A percentile compares a stretch with the other conserved stretches of the same genome.
These are phyloP conservation scores for Solanum virginianum DNA, from an alignment of 257 asterid species.

Conservation along the genomic window DNA sequence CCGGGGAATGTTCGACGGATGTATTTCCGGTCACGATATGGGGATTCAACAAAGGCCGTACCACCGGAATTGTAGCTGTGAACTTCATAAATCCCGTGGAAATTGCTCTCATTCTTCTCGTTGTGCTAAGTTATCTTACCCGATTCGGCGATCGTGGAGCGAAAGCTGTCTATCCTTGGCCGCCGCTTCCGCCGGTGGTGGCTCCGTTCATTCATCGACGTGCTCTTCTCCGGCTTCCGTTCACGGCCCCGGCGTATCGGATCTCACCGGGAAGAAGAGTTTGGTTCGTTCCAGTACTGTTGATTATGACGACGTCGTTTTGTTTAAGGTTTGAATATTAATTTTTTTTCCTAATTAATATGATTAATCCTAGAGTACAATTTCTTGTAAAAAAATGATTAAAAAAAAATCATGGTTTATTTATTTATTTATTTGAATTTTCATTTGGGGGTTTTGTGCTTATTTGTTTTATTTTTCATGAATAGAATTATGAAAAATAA, in stretches of 20 bases:
- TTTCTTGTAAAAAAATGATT: background rate
- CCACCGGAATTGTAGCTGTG: conserved; percentile 62
- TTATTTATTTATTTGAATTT: background rate
- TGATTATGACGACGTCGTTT: background rate
- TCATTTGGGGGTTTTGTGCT: background rate
- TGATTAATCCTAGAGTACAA: background rate
- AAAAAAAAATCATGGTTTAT: background rate
- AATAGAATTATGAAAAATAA: background rate
- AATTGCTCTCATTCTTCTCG: conserved; percentile 30
- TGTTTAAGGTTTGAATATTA: background rate
- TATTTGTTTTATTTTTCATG: background rate
- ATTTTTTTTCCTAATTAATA: background rate
- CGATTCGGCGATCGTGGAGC: conserved; percentile 54
- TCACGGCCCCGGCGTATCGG: background rate
- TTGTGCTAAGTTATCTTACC: conserved; percentile 28
- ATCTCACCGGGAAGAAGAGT: conserved; percentile 1
- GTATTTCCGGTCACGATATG: conserved; percentile 39
- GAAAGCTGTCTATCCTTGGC: conserved; percentile 32
- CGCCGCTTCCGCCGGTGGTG: conserved; percentile 1
- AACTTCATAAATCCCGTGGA: conserved; percentile 38
- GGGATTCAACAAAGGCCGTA: conserved; percentile 58
- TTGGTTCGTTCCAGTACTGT: conserved; percentile 17
- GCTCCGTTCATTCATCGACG: conserved; percentile 14
- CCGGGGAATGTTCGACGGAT: conserved; percentile 38
- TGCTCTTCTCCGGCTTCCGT: conserved; percentile 24